Evolutionary conservation across 1,284 basidiomycete genomes (phyloP).

Genomic region (Trichosporon sp.): DNA sequence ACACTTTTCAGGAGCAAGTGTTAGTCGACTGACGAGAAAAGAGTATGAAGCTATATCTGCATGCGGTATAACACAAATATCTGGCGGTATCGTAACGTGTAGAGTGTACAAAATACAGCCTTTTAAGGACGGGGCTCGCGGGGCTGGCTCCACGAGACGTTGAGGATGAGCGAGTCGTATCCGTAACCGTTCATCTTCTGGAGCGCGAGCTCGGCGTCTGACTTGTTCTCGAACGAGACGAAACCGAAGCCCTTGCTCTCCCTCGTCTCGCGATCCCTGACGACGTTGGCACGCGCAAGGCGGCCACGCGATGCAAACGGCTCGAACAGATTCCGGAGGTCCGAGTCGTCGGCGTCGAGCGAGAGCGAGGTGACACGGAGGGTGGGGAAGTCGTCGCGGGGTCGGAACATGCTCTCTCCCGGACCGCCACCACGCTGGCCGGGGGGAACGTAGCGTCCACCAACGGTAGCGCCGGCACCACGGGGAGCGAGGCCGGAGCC

Average conservation of each 20-base stretch:
- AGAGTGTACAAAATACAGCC: conserved; percentile 6
- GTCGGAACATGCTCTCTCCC: conserved; percentile 76
- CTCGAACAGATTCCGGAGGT: conserved; percentile 85
- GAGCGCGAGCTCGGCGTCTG: conserved; percentile 82
- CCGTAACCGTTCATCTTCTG: conserved; percentile 88
- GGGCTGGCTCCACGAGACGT: conserved; percentile 47
- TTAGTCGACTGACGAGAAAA: not conserved
- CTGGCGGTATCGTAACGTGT: not conserved
- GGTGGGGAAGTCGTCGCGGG: conserved; percentile 89
- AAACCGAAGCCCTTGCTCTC: conserved; percentile 75
- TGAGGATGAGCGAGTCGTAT: conserved; percentile 55
- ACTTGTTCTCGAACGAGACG: conserved; percentile 85
- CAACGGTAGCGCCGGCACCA: conserved; percentile 34
- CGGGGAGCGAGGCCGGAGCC: conserved; percentile 35
- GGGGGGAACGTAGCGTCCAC: conserved; percentile 89
- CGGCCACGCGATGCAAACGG: conserved; percentile 68
- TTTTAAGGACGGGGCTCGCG: conserved; percentile 29
- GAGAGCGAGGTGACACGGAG: conserved; percentile 96
- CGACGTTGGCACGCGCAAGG: conserved; percentile 88
- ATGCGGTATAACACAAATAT: conserved; percentile 19
- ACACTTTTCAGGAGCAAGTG: not conserved
- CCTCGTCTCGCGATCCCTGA: conserved; percentile 91
- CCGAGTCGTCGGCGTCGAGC: conserved; percentile 91
- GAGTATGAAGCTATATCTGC: conserved; percentile 14
- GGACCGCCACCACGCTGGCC: conserved; percentile 62